phyloP scores from a whole-genome alignment of 78 protist genomes.

The Speleostelium caveatum region DNA sequence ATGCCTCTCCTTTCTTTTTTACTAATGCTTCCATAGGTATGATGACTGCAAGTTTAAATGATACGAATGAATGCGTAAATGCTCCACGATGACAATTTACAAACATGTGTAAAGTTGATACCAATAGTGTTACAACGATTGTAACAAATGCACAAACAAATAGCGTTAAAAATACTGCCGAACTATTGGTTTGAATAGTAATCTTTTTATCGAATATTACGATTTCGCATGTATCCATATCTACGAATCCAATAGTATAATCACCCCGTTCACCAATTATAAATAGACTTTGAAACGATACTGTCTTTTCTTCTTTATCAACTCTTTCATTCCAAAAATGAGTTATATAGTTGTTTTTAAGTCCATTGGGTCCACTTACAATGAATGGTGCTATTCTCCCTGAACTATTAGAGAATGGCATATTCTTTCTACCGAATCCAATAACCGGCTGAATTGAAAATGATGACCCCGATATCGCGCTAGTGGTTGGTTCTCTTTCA shows the following conservation, averaged over 20 bases:
- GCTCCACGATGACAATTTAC: too few relatives aligned
- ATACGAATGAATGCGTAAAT: neutral
- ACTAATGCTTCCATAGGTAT: constrained; percentile 8
- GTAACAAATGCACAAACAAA: neutral
- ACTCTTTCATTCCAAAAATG: neutral
- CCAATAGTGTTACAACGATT: neutral
- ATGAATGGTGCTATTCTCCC: constrained; percentile 58
- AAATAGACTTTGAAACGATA: neutral
- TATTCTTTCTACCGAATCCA: constrained; percentile 10
- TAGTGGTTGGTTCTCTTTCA: neutral
- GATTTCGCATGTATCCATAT: constrained; percentile 36
- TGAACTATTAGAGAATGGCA: neutral
- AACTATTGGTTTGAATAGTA: neutral
- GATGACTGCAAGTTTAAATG: neutral
- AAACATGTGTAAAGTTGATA: neutral
- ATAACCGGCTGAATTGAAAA: constrained; percentile 35
- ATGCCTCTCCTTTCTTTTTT: constrained; percentile 12
- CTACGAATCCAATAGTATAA: constrained; percentile 46
- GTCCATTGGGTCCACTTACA: constrained; percentile 1
- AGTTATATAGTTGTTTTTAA: neutral
- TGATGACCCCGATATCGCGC: neutral
- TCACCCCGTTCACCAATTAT: constrained; percentile 41
- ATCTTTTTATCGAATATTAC: neutral
- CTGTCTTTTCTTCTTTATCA: neutral
- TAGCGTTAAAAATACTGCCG: neutral